Evolutionary conservation across 139 green algal genomes (phyloP), one percentile per base, ranked within the genome.

Genomic region (Nannochloris sp.): DNA sequence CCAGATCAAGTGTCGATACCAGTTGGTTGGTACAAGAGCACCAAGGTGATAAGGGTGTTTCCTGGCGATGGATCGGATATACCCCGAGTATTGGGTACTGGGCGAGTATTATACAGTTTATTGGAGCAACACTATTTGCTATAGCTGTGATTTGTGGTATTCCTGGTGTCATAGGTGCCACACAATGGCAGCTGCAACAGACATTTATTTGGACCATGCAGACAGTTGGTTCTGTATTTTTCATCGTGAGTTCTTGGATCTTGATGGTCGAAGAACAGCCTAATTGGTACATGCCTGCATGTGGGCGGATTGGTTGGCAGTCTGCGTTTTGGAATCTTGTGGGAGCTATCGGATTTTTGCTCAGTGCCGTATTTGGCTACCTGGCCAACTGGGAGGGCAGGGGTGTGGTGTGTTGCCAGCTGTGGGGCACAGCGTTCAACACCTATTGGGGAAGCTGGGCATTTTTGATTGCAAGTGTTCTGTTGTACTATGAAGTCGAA

Each of bases 141-240:
- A 50, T 63, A 24, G n/a, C 57, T 7, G 57, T 63, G 10, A 63
- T 63, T 29, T 44, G 19, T 25, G 57, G 57, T 29, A 53, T 29
- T 16, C 57, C 57, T 31, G 57, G 57, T 16, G 21, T 63, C 3
- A 29, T 63, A 18, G n/a, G 19, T 29, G 19, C 6, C 14, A 63
- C 40, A 4, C 4, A 63, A 24, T 63, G 57, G 57, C 57, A 63
- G 21, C 27, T 63, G 21, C 57, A 63, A 5, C 19, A 25, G 14
- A 23, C 57, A n/a, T 50, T 63, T 25, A 50, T 36, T 50, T 63
- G 57, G 57, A 63, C 57, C 57, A 63, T 63, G 57, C 57, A 63
- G 21, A 16, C 10, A 11, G 19, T 63, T 12, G 57, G 57, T 49
- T 44, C 19, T 7, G 23, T 63, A 43, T 25, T 25, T 14, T 63